phyloP scores from a whole-genome alignment of 768 basidiomycete species.

The Boletus bicolor region DNA sequence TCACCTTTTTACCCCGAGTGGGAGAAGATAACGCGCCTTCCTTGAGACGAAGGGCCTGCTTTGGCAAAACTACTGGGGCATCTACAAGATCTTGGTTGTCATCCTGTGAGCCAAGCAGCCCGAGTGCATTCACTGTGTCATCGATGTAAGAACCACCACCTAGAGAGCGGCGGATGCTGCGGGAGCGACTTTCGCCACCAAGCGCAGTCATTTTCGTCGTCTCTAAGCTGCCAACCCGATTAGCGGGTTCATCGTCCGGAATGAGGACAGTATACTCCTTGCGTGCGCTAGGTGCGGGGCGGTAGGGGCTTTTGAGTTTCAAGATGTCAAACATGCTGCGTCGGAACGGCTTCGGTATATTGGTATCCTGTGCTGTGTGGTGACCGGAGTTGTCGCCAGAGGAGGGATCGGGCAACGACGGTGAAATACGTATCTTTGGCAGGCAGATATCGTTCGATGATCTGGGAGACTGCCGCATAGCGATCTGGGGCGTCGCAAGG shows the following conservation, averaged over 20 bases:
- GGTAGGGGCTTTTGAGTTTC: constrained; percentile 12
- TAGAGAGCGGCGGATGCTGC: neutral
- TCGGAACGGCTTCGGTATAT: constrained; percentile 16
- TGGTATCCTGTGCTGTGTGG: neutral
- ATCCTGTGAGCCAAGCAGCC: neutral
- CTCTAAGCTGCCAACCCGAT: constrained; percentile 1
- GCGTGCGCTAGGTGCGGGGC: neutral
- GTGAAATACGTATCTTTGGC: constrained; percentile 3
- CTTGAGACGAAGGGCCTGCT: neutral
- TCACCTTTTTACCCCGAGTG: neutral
- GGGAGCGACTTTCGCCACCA: neutral
- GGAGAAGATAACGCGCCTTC: neutral
- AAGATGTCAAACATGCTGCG: constrained; percentile 25
- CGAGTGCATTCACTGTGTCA: neutral
- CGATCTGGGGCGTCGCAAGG: neutral
- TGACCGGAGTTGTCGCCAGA: neutral
- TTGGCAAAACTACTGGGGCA: neutral
- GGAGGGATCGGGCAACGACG: neutral
- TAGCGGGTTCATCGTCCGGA: neutral
- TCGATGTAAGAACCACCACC: neutral
- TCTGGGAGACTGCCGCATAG: neutral
- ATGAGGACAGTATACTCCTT: neutral
- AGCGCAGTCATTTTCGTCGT: neutral
- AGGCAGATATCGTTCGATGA: neutral
- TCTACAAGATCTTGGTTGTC: neutral